A percentile compares a stretch with the other conserved stretches of the same genome.
These are phyloP conservation scores for Seiridium cupressi DNA, from an alignment of 2,329 filamentous ascomycete species.

Conservation along the genomic window DNA sequence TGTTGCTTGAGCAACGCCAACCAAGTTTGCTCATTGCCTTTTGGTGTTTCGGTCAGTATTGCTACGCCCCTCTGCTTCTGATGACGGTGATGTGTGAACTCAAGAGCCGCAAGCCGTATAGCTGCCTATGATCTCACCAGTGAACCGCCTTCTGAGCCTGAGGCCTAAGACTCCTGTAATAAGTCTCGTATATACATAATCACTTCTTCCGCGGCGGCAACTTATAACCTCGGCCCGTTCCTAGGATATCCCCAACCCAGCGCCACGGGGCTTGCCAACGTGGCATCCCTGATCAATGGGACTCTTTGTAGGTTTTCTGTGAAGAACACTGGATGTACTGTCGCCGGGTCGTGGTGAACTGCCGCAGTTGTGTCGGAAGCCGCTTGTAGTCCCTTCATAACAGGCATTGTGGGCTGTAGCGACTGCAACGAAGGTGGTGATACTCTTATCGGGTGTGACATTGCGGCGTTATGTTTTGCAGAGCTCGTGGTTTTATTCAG, in stretches of 20 bases:
- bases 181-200: no score
- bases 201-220: no score
- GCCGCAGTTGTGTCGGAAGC: constrained; percentile 3
- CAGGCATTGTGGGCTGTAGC: constrained; percentile 4
- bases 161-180: no score
- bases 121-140: no score
- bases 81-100: no score
- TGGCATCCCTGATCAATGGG: constrained; percentile 34
- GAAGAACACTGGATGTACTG: constrained; percentile 75
- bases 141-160: no score
- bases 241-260: constrained; percentile 58
- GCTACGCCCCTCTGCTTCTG: no score
- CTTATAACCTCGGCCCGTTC: constrained; percentile 41
- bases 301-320: constrained; percentile 59
- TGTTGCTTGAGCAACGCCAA: no score
- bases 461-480: not conserved
- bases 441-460: not conserved
- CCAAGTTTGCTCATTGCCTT: no score
- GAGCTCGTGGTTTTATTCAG: no score
- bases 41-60: no score
- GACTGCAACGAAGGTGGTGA: constrained; percentile 1
- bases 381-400: not conserved
- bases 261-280: constrained; percentile 49
- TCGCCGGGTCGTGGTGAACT: constrained; percentile 44
- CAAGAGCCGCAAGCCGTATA: no score